phyloP scores from a whole-genome alignment of 225 moss, liverwort and hornwort species.

The Marchantia polymorpha region DNA sequence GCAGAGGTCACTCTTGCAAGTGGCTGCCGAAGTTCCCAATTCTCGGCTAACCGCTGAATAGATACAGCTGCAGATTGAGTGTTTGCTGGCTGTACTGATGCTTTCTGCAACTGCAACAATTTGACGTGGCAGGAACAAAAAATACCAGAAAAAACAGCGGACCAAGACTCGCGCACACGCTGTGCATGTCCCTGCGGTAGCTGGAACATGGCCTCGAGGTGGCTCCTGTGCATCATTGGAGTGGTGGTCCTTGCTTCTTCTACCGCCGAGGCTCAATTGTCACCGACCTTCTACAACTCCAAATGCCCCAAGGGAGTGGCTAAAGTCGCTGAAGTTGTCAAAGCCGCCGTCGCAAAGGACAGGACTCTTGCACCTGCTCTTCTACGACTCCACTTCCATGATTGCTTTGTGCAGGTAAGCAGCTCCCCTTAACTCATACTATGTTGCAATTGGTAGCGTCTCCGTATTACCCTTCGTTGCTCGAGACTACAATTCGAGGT shows the following conservation, averaged over 20 bases:
- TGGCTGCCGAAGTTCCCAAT: not conserved
- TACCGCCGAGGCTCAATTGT: conserved; percentile 19
- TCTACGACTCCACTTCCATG: conserved; percentile 27
- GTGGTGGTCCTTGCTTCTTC: not conserved
- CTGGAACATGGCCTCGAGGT: conserved; percentile 1
- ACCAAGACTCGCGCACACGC: not conserved
- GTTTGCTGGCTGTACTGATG: not conserved
- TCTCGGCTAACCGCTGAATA: not conserved
- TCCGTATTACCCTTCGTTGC: too few relatives aligned
- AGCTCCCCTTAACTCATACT: too few relatives aligned
- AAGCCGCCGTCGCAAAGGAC: not conserved
- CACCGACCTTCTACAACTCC: conserved; percentile 14
- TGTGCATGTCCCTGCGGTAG: not conserved
- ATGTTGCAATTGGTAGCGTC: too few relatives aligned
- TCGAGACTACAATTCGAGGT: too few relatives aligned
- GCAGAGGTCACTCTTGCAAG: not conserved
- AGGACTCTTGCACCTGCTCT: conserved; percentile 22
- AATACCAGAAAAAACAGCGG: not conserved
- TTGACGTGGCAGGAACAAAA: not conserved
- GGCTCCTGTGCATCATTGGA: conserved; percentile 5
- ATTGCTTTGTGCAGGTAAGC: conserved; percentile 27
- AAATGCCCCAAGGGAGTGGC: conserved; percentile 7
- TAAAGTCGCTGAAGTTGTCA: conserved; percentile 12
- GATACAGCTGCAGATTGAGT: not conserved
- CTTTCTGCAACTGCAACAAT: not conserved